Percentiles rank a stretch among this genome's conserved stretches.
Conservation (phyloP, 345 rosid genomes). For the Salix viminalis region DNA sequence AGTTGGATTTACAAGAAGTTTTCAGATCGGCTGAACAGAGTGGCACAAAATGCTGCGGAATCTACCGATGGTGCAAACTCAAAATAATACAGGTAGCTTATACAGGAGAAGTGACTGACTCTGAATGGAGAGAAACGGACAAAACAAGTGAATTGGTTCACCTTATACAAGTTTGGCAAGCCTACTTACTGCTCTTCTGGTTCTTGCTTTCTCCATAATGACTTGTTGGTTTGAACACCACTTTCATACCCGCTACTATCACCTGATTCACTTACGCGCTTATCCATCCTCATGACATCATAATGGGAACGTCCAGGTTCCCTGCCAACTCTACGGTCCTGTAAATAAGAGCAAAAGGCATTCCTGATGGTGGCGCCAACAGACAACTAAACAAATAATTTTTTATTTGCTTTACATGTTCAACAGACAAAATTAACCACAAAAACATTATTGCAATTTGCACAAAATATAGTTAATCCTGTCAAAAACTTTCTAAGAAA, state of each 20-base stretch:
- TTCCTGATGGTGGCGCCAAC: not conserved
- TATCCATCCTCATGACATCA: constrained; percentile 39
- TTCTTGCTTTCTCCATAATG: constrained; percentile 44
- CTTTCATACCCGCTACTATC: constrained; percentile 77
- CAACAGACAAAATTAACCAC: not conserved
- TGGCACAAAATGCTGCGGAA: constrained; percentile 6
- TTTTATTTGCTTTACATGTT: not conserved
- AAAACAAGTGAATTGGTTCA: constrained; percentile 3
- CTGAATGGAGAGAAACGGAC: not conserved
- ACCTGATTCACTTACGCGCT: constrained; percentile 55
- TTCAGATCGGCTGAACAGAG: no score
- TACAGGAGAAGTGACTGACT: not conserved
- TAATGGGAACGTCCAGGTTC: constrained; percentile 39
- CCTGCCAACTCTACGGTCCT: constrained; percentile 56
- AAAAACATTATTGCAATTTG: not conserved
- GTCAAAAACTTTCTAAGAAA: not conserved
- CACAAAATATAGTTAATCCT: not conserved
- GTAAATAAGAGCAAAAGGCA: constrained; percentile 16
- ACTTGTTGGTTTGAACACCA: constrained; percentile 36
- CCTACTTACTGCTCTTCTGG: constrained; percentile 36
- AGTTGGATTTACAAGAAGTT: not conserved
- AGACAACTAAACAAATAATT: not conserved
- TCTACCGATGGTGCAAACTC: constrained; percentile 6
- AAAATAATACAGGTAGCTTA: constrained; percentile 3
- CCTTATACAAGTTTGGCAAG: constrained; percentile 14